Conservation (phyloP, 352 stramenopile genomes). For the Globisporangium viniferum region DNA sequence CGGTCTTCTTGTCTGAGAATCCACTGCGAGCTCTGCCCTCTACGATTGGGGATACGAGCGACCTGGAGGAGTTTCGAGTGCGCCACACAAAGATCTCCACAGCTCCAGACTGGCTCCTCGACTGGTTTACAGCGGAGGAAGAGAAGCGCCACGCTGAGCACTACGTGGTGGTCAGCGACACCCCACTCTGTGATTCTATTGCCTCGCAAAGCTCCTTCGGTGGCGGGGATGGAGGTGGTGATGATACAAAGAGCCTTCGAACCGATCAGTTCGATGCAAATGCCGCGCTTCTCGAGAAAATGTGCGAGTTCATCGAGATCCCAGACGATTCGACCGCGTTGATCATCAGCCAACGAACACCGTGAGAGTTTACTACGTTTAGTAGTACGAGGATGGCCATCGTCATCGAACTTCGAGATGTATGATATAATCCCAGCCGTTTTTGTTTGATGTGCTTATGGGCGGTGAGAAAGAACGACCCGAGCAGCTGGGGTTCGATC, state of each 20-base stretch:
- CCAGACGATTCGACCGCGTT: not conserved
- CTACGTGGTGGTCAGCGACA: not conserved
- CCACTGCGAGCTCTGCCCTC: conserved; percentile 31
- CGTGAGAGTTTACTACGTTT: not conserved
- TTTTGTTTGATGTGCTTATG: too few species aligned
- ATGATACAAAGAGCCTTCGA: not conserved
- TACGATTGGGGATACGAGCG: conserved; percentile 21
- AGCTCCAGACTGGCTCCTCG: not conserved
- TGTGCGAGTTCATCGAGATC: not conserved
- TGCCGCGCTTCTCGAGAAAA: not conserved
- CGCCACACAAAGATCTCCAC: not conserved
- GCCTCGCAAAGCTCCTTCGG: not conserved
- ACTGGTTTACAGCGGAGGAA: not conserved
- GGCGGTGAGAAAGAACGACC: too few species aligned
- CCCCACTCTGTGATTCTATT: not conserved
- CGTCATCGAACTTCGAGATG: too few species aligned
- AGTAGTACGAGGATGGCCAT: too few species aligned
- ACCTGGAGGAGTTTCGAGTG: not conserved
- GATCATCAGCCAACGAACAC: not conserved
- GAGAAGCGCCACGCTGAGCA: not conserved
- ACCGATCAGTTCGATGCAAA: not conserved
- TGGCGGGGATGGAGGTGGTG: not conserved
- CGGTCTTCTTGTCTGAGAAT: conserved; percentile 41
- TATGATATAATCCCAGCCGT: too few species aligned
- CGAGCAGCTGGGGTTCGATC: too few species aligned